Evolutionary conservation across 2,329 filamentous ascomycete genomes (phyloP), one percentile per base, ranked within the genome.

Genomic region (Penicillium paneum): DNA sequence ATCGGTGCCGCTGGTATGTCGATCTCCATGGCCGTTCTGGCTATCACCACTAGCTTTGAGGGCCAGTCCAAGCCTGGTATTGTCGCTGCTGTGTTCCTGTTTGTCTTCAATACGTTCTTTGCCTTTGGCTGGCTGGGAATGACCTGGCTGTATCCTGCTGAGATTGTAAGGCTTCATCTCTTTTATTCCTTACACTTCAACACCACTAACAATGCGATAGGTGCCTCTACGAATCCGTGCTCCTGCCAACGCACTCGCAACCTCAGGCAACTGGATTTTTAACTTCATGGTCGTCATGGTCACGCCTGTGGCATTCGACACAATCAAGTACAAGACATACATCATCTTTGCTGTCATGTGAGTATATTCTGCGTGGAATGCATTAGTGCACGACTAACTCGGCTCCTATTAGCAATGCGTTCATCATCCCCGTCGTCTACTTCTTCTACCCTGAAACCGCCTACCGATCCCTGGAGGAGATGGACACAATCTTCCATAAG

Each of bases 281-380:
- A 83, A 84, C 67, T 86, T 86, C 68, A 72, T 86, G 63, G 81
- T 87, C 35, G 84, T 87, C 40, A 84, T 85, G 79, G 80, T 87
- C 42, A 85, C 83, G 0, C 84, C 84, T 0, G 77, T 82, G 2
- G 80, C 83, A 8, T 82, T 86, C 59, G 70, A 74, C 4, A 79
- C 76, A 41, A 83, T 83, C 56, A 69, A 72, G 1, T 83, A 80
- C 62, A 68, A 74, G 52, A 82, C 80, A 1, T 83, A 82, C 64
- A 78, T 81, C 51, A 79, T 81, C 59, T 80, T 81, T 58, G 78
- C 78, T 15, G 78, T 78, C 31, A 82, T 74, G 69, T 74, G 65
- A 59, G 71, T 62, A 35, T 19, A 19, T 36, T 31, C 26, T 21
- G 2, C 10, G 0, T 2, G 0, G 13, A 13, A 6, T 19, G 21